A percentile compares a stretch with the other conserved stretches of the same genome.
Evolutionary conservation across 805 yeast genomes (phyloP).

Genomic region (Candida schatavii): DNA sequence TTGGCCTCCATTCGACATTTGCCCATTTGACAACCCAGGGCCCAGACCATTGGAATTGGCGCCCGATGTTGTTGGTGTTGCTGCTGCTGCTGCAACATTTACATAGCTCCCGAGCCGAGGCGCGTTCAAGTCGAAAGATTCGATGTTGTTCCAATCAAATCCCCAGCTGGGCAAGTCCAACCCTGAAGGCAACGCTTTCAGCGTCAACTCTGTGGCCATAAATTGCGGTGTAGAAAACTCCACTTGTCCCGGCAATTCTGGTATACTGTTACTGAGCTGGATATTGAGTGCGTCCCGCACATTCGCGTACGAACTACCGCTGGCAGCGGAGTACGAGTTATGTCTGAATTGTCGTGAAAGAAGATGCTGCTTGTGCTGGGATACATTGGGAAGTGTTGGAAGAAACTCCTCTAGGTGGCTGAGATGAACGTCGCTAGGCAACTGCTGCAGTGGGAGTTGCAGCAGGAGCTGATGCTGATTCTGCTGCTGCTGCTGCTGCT

Average conservation of each 20-base stretch:
- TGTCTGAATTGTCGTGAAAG: constrained; percentile 32
- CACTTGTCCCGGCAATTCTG: constrained; percentile 63
- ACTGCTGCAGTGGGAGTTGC: too few species aligned
- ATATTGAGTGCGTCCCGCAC: constrained; percentile 40
- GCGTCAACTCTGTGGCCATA: constrained; percentile 44
- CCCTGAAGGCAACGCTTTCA: constrained; percentile 25
- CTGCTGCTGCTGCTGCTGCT: constrained; percentile 1
- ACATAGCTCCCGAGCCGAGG: constrained; percentile 4
- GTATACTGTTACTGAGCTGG: constrained; percentile 21
- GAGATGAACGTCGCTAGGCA: too few species aligned
- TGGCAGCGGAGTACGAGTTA: constrained; percentile 64
- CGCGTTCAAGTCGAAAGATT: constrained; percentile 23
- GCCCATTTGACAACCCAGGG: too few species aligned
- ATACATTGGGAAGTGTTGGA: not conserved
- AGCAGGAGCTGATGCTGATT: constrained; percentile 1
- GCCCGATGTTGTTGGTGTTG: constrained; percentile 8
- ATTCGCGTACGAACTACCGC: constrained; percentile 59
- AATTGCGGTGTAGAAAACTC: constrained; percentile 82
- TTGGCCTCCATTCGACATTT: too few species aligned
- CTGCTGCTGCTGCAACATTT: constrained; percentile 10
- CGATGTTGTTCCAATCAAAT: constrained; percentile 28
- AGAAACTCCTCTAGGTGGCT: constrained; percentile 9
- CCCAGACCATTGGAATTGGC: not conserved
- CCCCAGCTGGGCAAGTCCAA: constrained; percentile 39
- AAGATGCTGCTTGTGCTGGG: not conserved